These are phyloP conservation scores for Canavalia gladiata DNA, from an alignment of 306 rosid genomes.

Conservation along the genomic window DNA sequence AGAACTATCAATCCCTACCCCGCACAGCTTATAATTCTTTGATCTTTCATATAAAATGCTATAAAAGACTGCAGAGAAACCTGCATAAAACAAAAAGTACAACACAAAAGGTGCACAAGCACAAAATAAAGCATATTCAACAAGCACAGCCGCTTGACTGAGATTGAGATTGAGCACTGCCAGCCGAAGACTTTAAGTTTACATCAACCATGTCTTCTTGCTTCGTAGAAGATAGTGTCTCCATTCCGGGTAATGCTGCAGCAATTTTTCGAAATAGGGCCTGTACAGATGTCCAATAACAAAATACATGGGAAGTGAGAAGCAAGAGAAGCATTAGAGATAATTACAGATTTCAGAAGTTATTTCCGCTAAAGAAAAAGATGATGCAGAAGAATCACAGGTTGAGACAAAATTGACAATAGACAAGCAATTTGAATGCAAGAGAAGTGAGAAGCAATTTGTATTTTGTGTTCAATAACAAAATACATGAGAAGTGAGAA, in stretches of 20 bases:
- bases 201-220: conserved; percentile 93
- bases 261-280: conserved; percentile 84
- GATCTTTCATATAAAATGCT: conserved; percentile 38
- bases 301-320: conserved; percentile 2
- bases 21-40: conserved; percentile 31
- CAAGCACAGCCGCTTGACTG: conserved; percentile 78
- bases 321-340: neutral
- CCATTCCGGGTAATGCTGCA: conserved; percentile 87
- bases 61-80: conserved; percentile 19
- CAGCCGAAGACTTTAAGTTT: conserved; percentile 65
- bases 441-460: too few species aligned
- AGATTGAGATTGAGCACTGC: conserved; percentile 59
- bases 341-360: neutral
- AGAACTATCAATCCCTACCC: conserved; percentile 46
- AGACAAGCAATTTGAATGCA: neutral
- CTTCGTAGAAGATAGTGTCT: conserved; percentile 77
- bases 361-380: neutral
- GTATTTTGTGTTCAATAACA: neutral
- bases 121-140: conserved; percentile 47
- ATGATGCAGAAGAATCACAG: neutral
- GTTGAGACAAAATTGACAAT: neutral
- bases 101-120: conserved; percentile 21
- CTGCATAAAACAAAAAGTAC: conserved; percentile 34
- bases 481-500: conserved; percentile 5
- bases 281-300: conserved; percentile 48